Conservation (phyloP, 2,329 filamentous ascomycete genomes). For the Diaporthe batatas region DNA sequence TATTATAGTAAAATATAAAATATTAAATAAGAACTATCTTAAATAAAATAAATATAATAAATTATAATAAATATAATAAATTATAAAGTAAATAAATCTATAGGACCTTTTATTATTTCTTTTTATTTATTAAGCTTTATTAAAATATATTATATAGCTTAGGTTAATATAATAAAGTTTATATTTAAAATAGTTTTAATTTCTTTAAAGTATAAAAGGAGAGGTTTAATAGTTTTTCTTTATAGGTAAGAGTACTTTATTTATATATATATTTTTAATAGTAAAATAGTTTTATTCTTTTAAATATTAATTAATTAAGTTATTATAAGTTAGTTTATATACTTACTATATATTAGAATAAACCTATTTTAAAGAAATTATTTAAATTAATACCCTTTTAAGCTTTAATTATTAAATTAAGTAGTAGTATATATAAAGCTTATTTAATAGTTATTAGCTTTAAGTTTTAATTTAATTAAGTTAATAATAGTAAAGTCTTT, state of each 20-base stretch:
- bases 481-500: background rate
- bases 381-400: background rate
- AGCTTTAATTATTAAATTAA: background rate
- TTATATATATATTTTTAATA: constrained; percentile 4
- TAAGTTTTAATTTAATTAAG: background rate
- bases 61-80: background rate
- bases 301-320: background rate
- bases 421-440: background rate
- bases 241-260: background rate
- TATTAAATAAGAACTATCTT: background rate
- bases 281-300: background rate
- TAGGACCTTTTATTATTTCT: background rate
- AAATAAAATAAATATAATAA: background rate
- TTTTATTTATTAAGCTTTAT: background rate
- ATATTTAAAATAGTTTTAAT: background rate
- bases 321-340: background rate
- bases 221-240: background rate
- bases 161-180: background rate
- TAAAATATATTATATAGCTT: background rate
- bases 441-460: background rate
- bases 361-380: background rate
- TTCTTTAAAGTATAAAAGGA: background rate
- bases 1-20: background rate
- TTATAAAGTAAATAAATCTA: background rate
- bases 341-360: background rate